These are phyloP conservation scores for Aphanomyces cochlioides DNA, from an alignment of 352 stramenopile species.

Conservation along the genomic window DNA sequence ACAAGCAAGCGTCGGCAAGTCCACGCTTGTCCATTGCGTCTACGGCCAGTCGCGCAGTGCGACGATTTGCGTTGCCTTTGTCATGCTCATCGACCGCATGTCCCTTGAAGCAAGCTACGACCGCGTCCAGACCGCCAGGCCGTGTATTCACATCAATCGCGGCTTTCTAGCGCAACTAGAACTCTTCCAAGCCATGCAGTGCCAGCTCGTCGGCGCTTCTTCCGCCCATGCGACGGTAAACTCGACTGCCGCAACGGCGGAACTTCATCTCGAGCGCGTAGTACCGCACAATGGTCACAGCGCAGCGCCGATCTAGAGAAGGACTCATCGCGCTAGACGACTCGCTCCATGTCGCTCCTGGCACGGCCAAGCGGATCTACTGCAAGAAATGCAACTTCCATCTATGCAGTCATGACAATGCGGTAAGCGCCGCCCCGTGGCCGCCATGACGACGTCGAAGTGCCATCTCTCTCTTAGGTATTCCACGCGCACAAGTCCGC, in stretches of 20 bases:
- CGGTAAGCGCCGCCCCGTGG: constrained; percentile 33
- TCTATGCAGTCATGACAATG: constrained; percentile 49
- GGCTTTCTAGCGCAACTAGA: constrained; percentile 69
- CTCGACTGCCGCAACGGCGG: neutral
- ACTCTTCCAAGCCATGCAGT: constrained; percentile 61
- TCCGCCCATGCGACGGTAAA: constrained; percentile 52
- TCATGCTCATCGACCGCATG: constrained; percentile 52
- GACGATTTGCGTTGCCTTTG: constrained; percentile 64
- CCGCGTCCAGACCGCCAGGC: constrained; percentile 50
- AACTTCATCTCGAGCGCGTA: too few relatives aligned
- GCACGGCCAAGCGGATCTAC: constrained; percentile 33
- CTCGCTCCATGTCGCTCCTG: constrained; percentile 18
- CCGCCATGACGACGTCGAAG: neutral
- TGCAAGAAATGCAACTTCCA: constrained; percentile 63
- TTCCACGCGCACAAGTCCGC: neutral
- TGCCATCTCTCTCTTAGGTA: neutral
- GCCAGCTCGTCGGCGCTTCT: constrained; percentile 42
- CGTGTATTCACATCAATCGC: constrained; percentile 76
- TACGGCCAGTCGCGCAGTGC: constrained; percentile 77
- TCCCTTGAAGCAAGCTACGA: constrained; percentile 52
- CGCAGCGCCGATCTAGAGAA: too few relatives aligned
- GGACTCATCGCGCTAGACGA: too few relatives aligned
- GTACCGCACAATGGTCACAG: too few relatives aligned
- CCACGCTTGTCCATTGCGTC: constrained; percentile 68
- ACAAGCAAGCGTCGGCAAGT: neutral